phyloP scores from a whole-genome alignment of 805 yeast genomes.

The Clavispora phyllophila region DNA sequence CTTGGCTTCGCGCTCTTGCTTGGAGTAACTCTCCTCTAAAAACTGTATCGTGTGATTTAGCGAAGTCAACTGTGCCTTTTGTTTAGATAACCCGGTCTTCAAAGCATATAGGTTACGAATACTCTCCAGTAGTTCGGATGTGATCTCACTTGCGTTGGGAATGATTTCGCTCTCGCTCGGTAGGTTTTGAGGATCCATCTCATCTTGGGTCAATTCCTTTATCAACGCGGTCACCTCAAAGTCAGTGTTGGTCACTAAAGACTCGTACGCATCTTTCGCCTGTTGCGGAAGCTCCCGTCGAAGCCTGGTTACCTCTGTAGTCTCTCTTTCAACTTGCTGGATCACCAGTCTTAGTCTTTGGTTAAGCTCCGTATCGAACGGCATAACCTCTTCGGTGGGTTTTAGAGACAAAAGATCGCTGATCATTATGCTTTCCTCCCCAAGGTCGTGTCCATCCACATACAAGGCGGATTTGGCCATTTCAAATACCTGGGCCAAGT shows the following conservation, averaged over 20 bases:
- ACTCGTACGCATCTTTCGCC: slow-evolving; percentile 33
- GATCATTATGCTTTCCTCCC: slow-evolving; percentile 16
- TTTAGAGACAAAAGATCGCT: slow-evolving; percentile 22
- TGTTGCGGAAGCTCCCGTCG: slow-evolving; percentile 49
- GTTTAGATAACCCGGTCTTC: slow-evolving; percentile 32
- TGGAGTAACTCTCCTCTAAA: slow-evolving; percentile 15
- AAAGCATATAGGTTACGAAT: slow-evolving; percentile 27
- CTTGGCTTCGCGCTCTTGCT: slow-evolving; percentile 4
- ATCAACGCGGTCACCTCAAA: slow-evolving; percentile 23
- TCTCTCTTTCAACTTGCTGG: slow-evolving; percentile 56
- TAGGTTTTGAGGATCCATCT: background rate
- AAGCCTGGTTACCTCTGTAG: slow-evolving; percentile 51
- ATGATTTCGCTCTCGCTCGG: slow-evolving; percentile 1
- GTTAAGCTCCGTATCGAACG: slow-evolving; percentile 64
- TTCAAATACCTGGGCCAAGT: slow-evolving; percentile 51
- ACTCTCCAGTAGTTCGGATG: slow-evolving; percentile 23
- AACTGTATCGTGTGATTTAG: slow-evolving; percentile 27
- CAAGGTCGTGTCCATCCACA: slow-evolving; percentile 50
- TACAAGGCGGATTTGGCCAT: slow-evolving; percentile 49
- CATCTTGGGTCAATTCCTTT: slow-evolving; percentile 15
- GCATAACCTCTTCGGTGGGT: slow-evolving; percentile 49
- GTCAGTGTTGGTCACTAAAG: slow-evolving; percentile 28
- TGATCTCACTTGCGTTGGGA: slow-evolving; percentile 14
- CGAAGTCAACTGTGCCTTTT: slow-evolving; percentile 30
- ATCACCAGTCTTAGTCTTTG: slow-evolving; percentile 53